phyloP scores from a whole-genome alignment of 345 rosid genomes.

The Eucalyptus paniculata region DNA sequence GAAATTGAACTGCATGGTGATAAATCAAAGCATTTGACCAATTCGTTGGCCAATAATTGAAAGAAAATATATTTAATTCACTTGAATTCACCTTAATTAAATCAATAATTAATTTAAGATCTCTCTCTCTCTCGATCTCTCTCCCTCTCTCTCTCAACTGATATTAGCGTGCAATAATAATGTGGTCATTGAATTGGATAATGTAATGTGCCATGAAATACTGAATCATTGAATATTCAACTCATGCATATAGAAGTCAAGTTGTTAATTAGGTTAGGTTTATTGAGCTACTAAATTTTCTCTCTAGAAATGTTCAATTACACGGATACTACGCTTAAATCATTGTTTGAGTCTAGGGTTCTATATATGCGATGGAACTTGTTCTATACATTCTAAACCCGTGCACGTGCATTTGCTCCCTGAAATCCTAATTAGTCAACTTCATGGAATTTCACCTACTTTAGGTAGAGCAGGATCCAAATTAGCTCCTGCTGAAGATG shows the following conservation, averaged over 20 bases:
- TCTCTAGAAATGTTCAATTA: not conserved
- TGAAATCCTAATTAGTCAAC: not conserved
- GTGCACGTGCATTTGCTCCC: not conserved
- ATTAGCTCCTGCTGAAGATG: not conserved
- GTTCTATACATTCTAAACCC: not conserved
- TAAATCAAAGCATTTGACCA: not conserved
- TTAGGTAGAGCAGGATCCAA: not conserved
- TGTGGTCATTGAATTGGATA: not conserved
- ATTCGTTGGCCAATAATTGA: not conserved
- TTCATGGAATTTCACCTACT: not conserved
- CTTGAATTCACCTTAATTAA: not conserved
- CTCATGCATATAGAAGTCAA: not conserved
- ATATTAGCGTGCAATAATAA: not conserved
- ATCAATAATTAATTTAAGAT: not conserved
- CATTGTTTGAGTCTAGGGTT: not conserved
- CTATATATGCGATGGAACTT: not conserved
- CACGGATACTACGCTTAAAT: not conserved
- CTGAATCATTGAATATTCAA: too few species aligned
- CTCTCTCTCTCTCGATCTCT: not conserved
- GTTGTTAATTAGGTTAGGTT: not conserved
- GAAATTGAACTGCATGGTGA: not conserved
- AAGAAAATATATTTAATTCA: not conserved
- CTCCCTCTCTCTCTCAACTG: not conserved
- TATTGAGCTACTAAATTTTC: not conserved
- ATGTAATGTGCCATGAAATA: not conserved